Conservation (phyloP, 164 flowering plant species). For the Litsea cubeba region DNA sequence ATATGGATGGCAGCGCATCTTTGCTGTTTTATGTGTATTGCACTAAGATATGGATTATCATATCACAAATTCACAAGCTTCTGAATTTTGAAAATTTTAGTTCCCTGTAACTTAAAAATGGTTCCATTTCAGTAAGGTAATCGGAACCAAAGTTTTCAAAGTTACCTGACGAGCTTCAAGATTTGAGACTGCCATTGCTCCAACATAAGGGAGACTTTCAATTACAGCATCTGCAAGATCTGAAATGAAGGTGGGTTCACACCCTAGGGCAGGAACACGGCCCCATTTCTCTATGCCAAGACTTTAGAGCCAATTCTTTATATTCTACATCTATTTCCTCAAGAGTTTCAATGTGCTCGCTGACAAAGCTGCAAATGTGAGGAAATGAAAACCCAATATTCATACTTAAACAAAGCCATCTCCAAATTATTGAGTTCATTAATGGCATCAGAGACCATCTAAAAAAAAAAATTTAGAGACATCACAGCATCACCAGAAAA, state of each 20-base stretch:
- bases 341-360: constrained; percentile 96
- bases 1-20: background rate
- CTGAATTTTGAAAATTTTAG: background rate
- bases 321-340: constrained; percentile 99
- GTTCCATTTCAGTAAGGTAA: background rate
- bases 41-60: background rate
- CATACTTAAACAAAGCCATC: constrained; percentile 3
- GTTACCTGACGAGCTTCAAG: constrained; percentile 94
- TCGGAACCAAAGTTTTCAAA: background rate
- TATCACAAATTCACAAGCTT: background rate
- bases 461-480: background rate
- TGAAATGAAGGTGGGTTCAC: constrained; percentile 86
- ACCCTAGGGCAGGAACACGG: constrained; percentile 93
- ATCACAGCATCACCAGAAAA: background rate
- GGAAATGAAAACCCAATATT: background rate
- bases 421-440: constrained; percentile 1
- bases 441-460: background rate
- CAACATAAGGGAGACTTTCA: constrained; percentile 94
- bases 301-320: constrained; percentile 85
- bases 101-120: background rate
- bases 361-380: constrained; percentile 67
- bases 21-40: background rate
- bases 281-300: constrained; percentile 96
- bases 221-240: constrained; percentile 98
- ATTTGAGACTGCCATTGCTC: constrained; percentile 96